Conservation (phyloP, 192 early-diverging fungal species). For the Dispira simplex region DNA sequence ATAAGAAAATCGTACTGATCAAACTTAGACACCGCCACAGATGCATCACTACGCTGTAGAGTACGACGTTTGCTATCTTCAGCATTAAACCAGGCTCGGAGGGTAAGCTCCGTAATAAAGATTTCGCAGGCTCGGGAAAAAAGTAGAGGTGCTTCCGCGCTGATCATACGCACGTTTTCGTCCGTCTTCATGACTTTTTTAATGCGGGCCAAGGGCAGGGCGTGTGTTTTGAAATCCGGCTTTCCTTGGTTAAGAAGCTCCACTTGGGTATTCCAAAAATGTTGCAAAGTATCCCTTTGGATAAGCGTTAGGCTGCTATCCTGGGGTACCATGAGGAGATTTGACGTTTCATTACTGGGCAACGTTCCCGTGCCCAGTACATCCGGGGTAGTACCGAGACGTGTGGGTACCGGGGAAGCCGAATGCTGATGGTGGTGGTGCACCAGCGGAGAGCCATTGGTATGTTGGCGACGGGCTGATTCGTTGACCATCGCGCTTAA, state of each 20-base stretch:
- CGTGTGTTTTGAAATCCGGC: slow-evolving; percentile 83
- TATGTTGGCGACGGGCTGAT: no score
- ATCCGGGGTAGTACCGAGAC: no score
- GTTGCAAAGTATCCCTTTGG: slow-evolving; percentile 14
- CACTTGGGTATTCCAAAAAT: slow-evolving; percentile 61
- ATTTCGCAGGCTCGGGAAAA: slow-evolving; percentile 96
- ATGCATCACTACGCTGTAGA: slow-evolving; percentile 81
- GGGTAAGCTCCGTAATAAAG: slow-evolving; percentile 84
- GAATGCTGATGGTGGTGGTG: no score
- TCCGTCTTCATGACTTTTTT: slow-evolving; percentile 99
- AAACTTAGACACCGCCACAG: slow-evolving; percentile 68
- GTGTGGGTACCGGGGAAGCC: no score
- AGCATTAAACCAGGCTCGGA: slow-evolving; percentile 73
- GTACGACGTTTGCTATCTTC: slow-evolving; percentile 96
- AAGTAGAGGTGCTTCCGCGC: slow-evolving; percentile 73
- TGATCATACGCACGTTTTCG: slow-evolving; percentile 83
- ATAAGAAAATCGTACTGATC: slow-evolving; percentile 98
- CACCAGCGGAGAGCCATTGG: no score
- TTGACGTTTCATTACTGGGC: no score
- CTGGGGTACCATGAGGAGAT: neutral
- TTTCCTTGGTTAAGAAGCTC: slow-evolving; percentile 40
- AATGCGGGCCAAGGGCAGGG: slow-evolving; percentile 82
- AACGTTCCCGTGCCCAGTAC: no score
- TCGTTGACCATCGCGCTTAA: no score
- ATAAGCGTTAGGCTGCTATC: neutral